Conservation (phyloP, 2,329 filamentous ascomycete species). For the Acrocalymma vagum region DNA sequence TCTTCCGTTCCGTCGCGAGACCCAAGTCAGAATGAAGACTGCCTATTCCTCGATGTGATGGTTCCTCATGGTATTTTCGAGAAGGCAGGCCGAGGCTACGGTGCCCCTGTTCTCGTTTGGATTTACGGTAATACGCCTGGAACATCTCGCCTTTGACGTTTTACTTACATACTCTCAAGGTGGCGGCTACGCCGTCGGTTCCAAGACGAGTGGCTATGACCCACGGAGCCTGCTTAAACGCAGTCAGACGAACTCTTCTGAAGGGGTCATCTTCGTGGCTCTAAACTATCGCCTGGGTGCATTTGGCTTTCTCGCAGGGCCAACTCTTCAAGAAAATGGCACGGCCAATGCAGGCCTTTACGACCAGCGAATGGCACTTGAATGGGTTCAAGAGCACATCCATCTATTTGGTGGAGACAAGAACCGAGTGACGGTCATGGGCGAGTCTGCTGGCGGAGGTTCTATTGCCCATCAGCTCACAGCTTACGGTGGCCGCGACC, state of each 20-base stretch:
- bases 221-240: slow-evolving; percentile 1
- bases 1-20: slow-evolving; percentile 7
- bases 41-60: slow-evolving; percentile 52
- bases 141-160: too few species aligned
- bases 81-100: slow-evolving; percentile 23
- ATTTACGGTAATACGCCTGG: too few species aligned
- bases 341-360: slow-evolving; percentile 47
- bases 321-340: slow-evolving; percentile 46
- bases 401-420: slow-evolving; percentile 61
- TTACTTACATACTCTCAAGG: too few species aligned
- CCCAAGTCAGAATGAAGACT: slow-evolving; percentile 48
- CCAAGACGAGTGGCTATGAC: slow-evolving; percentile 3
- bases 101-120: slow-evolving; percentile 52
- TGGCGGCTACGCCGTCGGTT: slow-evolving; percentile 4
- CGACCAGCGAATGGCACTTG: slow-evolving; percentile 59
- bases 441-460: slow-evolving; percentile 60
- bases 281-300: slow-evolving; percentile 60
- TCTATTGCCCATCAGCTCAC: slow-evolving; percentile 66
- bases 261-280: slow-evolving; percentile 55
- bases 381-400: slow-evolving; percentile 61
- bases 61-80: slow-evolving; percentile 45
- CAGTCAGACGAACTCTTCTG: slow-evolving; percentile 5
- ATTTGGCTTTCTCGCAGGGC: slow-evolving; percentile 57
- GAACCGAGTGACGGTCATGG: slow-evolving; percentile 33
- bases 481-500: slow-evolving; percentile 54